These are phyloP conservation scores for Podospora pseudoanserina DNA, from an alignment of 495 filamentous ascomycete species.

Conservation along the genomic window DNA sequence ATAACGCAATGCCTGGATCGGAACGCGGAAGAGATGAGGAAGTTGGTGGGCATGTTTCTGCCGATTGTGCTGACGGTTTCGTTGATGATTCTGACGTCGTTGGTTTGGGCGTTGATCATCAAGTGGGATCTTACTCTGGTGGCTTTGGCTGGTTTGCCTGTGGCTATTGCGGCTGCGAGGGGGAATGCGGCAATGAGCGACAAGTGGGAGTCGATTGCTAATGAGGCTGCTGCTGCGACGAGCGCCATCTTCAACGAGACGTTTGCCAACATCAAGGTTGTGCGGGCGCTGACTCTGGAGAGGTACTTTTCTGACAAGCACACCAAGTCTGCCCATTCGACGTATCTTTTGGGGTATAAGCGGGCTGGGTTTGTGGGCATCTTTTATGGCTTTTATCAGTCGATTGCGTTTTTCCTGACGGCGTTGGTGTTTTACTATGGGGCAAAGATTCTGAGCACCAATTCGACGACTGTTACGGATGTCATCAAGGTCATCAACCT, in stretches of 20 bases:
- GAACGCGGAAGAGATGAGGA: conserved; percentile 83
- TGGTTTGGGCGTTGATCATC: conserved; percentile 69
- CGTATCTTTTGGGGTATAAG: conserved; percentile 54
- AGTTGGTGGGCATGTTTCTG: conserved; percentile 73
- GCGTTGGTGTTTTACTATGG: conserved; percentile 85
- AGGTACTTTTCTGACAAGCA: conserved; percentile 68
- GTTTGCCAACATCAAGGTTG: conserved; percentile 76
- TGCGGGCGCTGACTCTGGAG: conserved; percentile 75
- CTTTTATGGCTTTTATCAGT: conserved; percentile 73
- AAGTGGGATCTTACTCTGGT: conserved; percentile 84
- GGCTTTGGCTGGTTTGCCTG: conserved; percentile 62
- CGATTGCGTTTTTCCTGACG: conserved; percentile 65
- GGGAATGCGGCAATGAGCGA: conserved; percentile 58
- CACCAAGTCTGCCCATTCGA: conserved; percentile 41
- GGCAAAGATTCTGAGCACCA: conserved; percentile 53
- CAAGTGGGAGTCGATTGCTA: conserved; percentile 67
- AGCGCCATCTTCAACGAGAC: conserved; percentile 69
- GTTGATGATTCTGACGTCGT: conserved; percentile 60
- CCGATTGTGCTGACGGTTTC: conserved; percentile 62
- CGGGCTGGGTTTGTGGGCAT: conserved; percentile 62
- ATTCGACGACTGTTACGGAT: conserved; percentile 45
- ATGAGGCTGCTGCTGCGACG: conserved; percentile 53
- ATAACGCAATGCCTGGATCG: conserved; percentile 72
- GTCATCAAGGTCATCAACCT: conserved; percentile 77
- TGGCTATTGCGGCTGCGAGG: conserved; percentile 62